Base-by-base conservation (phyloP, 2,329 filamentous ascomycete species). In the Mycosphaerella sp. region DNA sequence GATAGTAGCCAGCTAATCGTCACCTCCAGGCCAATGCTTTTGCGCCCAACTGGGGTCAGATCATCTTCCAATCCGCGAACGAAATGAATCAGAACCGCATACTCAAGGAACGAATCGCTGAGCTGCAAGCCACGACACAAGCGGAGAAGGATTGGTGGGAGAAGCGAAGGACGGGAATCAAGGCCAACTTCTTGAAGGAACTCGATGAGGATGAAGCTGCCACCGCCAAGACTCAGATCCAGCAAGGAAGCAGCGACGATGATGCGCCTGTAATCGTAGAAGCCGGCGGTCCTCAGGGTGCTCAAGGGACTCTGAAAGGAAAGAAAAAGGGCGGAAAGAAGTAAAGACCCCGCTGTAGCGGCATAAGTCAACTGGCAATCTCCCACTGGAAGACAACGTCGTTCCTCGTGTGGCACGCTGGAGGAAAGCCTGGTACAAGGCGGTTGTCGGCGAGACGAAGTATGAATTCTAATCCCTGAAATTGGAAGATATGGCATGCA, bases 41-140 rank as follows among this genome's bases (percentile, higher is more conserved):
- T 58, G 79, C 82, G 1, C 85, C 87, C 43, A 85, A 85, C 69
- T 98, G 93, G 93, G 93, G 93, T 55, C 85, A 93, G 67, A 82
- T 81, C 50, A 97, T 98, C 69, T 98, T 98, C 79, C 93, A 98
- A 71, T 90, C 87, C 41, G 93, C 93, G 49, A 95, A 95, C 71
- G 93, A 98, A 71, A 96, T 98, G 71, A 83, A 86, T 53, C 85
- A 89, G 66, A 96, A 96, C 73, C 79, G 81, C 37, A 73, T 83
- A 41, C 79, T 95, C 64, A 86, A 89, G 59, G 77, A 84, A 59
- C 80, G 84, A 44, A 77, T 95, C 16, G 79, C 84, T 41, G 85
- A 89, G 56, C 82, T 95, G 52, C 83, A 90, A 62, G 73, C 76
- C 25, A 85, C 87, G 64, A 75, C 82, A 1, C 77, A 79, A 8